Evolutionary conservation across 192 early-diverging fungal species (phyloP).

Genomic region (Coemansia aciculifera): DNA sequence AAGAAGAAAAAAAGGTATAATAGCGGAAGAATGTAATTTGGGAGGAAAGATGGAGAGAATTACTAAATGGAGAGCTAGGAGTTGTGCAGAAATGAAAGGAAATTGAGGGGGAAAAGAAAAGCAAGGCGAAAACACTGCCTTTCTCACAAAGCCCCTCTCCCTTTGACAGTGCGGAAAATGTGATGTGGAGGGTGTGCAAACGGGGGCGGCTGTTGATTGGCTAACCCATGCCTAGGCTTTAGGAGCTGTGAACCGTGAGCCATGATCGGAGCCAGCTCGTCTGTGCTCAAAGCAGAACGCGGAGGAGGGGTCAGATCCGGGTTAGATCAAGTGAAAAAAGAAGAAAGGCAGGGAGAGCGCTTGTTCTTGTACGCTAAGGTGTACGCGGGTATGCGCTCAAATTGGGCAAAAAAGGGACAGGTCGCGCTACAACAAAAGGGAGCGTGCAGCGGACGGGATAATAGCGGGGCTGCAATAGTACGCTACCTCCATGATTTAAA

Average conservation of each 20-base stretch:
- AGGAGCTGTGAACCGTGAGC: background rate
- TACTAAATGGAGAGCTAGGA: background rate
- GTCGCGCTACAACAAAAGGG: background rate
- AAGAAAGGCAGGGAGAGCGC: background rate
- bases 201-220: background rate
- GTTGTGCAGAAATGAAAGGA: background rate
- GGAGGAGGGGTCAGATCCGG: background rate
- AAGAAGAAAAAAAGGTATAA: slow-evolving; percentile 8
- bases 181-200: background rate
- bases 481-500: background rate
- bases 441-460: background rate
- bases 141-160: background rate
- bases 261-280: background rate
- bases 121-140: too few species aligned
- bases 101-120: background rate
- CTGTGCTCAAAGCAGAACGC: background rate
- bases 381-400: slow-evolving; percentile 3
- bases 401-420: background rate
- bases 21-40: background rate
- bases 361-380: background rate
- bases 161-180: background rate
- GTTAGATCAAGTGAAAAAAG: background rate
- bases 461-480: slow-evolving; percentile 2
- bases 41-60: background rate
- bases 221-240: background rate